Conservation (phyloP, 805 yeast genomes). For the Clavispora vitiphila region DNA sequence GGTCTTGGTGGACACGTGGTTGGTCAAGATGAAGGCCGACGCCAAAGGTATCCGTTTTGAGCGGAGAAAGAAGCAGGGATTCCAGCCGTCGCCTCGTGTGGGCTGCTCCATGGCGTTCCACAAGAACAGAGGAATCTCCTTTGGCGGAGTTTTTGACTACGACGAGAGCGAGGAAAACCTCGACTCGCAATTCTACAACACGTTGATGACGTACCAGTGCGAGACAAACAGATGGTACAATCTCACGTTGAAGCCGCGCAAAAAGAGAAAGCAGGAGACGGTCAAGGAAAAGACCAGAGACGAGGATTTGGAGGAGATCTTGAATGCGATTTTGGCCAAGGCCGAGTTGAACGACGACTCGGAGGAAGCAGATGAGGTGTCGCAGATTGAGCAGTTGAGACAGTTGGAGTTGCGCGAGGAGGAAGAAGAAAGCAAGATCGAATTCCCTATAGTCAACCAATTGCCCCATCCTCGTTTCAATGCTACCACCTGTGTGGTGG, state of each 20-base stretch:
- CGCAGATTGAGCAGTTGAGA: constrained; percentile 33
- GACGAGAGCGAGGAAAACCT: constrained; percentile 93
- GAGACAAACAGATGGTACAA: constrained; percentile 89
- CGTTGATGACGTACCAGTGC: constrained; percentile 72
- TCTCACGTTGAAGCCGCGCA: constrained; percentile 55
- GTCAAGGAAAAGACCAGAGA: constrained; percentile 56
- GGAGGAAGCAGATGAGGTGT: constrained; percentile 29
- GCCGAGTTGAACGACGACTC: constrained; percentile 59
- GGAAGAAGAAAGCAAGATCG: constrained; percentile 37
- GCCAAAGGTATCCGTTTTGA: constrained; percentile 79
- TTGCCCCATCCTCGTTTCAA: constrained; percentile 90
- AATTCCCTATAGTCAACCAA: constrained; percentile 52
- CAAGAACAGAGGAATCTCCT: constrained; percentile 85
- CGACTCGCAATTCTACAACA: constrained; percentile 79
- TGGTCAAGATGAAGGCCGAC: constrained; percentile 80
- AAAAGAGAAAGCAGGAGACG: constrained; percentile 41
- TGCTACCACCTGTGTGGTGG: constrained; percentile 77
- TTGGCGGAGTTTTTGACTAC: constrained; percentile 93
- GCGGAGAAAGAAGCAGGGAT: constrained; percentile 82
- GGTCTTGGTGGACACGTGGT: constrained; percentile 81
- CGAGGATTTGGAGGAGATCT: constrained; percentile 74
- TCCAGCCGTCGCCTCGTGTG: constrained; percentile 89
- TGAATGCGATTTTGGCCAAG: constrained; percentile 67
- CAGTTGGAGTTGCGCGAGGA: constrained; percentile 36
- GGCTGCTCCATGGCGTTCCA: constrained; percentile 88